Evolutionary conservation across 768 basidiomycete species (phyloP).

Genomic region (Lactarius hengduanensis): DNA sequence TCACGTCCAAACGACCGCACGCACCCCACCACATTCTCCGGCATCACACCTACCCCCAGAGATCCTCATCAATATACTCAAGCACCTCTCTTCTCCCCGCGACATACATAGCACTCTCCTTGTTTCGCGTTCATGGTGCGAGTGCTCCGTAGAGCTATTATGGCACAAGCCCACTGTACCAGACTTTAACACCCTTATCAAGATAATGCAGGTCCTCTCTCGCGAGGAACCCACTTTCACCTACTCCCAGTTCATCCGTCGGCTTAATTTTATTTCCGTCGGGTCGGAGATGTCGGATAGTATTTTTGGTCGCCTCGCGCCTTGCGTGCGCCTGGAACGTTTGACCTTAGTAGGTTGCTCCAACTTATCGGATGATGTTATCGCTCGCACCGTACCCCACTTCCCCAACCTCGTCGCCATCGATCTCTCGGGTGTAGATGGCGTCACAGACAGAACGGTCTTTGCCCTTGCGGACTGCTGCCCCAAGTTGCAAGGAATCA

Average conservation of each 20-base stretch:
- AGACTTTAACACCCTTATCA: slow-evolving; percentile 65
- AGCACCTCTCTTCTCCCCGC: slow-evolving; percentile 68
- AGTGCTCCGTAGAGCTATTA: slow-evolving; percentile 90
- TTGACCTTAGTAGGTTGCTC: slow-evolving; percentile 83
- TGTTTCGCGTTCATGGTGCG: slow-evolving; percentile 91
- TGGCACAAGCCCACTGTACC: slow-evolving; percentile 89
- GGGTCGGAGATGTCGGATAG: slow-evolving; percentile 69
- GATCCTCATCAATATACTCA: slow-evolving; percentile 89
- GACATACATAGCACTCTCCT: slow-evolving; percentile 75
- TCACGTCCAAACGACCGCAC: slow-evolving; percentile 27
- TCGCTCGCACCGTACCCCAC: slow-evolving; percentile 61
- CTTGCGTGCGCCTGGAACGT: slow-evolving; percentile 81
- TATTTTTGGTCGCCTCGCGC: slow-evolving; percentile 64
- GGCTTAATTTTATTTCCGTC: slow-evolving; percentile 84
- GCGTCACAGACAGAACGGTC: slow-evolving; percentile 70
- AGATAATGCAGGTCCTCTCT: slow-evolving; percentile 72
- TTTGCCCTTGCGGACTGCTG: slow-evolving; percentile 68
- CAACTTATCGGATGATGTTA: slow-evolving; percentile 59
- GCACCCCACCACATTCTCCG: slow-evolving; percentile 45
- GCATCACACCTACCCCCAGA: slow-evolving; percentile 81
- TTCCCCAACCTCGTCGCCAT: slow-evolving; percentile 82
- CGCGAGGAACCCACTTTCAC: slow-evolving; percentile 72
- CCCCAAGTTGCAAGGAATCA: slow-evolving; percentile 84
- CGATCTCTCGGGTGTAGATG: slow-evolving; percentile 73
- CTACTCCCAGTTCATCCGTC: slow-evolving; percentile 83